Evolutionary conservation across 306 rosid genomes (phyloP).

Genomic region (Dalbergia cultrata): DNA sequence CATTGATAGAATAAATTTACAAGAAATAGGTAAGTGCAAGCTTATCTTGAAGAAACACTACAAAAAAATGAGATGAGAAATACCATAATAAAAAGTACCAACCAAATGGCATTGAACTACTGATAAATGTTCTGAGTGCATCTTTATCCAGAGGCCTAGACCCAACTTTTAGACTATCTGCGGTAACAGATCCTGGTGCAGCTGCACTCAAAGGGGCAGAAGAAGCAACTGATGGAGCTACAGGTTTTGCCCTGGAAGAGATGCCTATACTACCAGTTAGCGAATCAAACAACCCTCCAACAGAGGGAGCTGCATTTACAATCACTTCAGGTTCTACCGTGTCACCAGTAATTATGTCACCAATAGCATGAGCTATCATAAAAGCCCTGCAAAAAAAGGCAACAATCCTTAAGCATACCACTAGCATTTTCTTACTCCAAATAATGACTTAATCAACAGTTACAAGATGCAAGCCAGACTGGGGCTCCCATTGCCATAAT

Average conservation of each 20-base stretch:
- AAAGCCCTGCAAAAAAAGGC: constrained; percentile 64
- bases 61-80: constrained; percentile 59
- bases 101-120: constrained; percentile 99
- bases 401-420: constrained; percentile 12
- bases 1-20: constrained; percentile 41
- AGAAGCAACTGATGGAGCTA: constrained; percentile 75
- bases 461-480: constrained; percentile 3
- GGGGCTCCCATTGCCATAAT: neutral
- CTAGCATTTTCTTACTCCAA: neutral
- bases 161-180: constrained; percentile 75
- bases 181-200: constrained; percentile 64
- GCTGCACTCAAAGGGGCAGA: constrained; percentile 61
- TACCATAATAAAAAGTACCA: constrained; percentile 81
- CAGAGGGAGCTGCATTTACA: constrained; percentile 81
- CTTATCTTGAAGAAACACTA: constrained; percentile 39
- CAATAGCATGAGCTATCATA: constrained; percentile 90
- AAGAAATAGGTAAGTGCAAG: constrained; percentile 45
- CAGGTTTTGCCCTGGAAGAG: constrained; percentile 86
- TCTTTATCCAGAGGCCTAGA: constrained; percentile 86
- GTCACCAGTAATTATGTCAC: constrained; percentile 85
- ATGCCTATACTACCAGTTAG: constrained; percentile 93
- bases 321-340: constrained; percentile 85
- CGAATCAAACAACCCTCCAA: constrained; percentile 94
- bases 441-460: constrained; percentile 32
- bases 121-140: constrained; percentile 83